Base-by-base conservation (phyloP, 1,139 yeast species). In the Debaryomycetaceae sp. region DNA sequence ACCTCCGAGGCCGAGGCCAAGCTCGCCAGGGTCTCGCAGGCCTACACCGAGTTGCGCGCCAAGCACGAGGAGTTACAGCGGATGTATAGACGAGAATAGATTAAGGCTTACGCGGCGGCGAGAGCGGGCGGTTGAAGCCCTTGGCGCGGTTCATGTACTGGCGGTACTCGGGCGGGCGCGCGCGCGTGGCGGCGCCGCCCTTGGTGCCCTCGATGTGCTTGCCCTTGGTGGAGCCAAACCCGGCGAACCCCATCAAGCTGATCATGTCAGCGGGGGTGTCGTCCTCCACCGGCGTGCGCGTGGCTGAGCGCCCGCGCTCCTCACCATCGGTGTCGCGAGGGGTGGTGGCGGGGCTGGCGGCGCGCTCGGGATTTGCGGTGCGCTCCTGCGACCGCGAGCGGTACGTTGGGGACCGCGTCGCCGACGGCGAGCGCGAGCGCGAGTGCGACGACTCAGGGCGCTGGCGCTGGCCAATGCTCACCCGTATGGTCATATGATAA, bases 111-210 rank as follows among this genome's bases (percentile, higher is more conserved):
- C 16, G n/a, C 4, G 63, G 59, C 1, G 83, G 83, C 10, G 83
- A 76, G 30, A 78, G 49, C 1, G 76, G 71, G 34, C 84, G 56
- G 43, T 77, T 78, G 50, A 75, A 78, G 1, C 83, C 83, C 35
- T 72, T 72, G 7, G 54, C 60, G 25, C 84, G 58, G 48, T 79
- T 78, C 79, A 80, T 78, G 42, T 79, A 80, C 53, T 79, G 86
- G 36, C 86, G 64, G 47, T 72, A 78, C 28, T 66, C 67, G 1
- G 75, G 55, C 31, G 61, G 60, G 34, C 61, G 62, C 26, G 65
- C 62, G 38, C 57, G 61, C 25, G 63, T 60, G 1, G 62, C 65
- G 1, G 64, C 68, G 11, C 75, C 76, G 4, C 66, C 67, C 36
- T 71, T 67, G 3, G 71, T 53, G 2, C 76, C 81, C 29, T 53